Conservation (phyloP, 441 rosid genomes). For the Corymbia citriodora region DNA sequence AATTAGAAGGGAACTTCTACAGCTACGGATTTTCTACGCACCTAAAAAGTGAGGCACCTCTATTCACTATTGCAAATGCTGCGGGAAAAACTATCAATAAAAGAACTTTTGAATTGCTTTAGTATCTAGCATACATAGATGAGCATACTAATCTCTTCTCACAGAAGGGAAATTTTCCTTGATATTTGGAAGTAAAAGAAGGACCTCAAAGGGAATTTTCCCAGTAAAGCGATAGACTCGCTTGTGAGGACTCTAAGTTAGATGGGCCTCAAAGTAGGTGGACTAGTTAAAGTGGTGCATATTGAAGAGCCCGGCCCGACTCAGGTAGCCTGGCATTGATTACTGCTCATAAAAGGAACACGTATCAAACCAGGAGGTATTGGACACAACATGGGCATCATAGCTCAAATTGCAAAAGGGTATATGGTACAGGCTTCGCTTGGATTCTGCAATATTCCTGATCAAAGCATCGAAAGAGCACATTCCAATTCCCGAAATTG, state of each 20-base stretch:
- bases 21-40: not conserved
- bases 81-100: too few species aligned
- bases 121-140: not conserved
- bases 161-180: not conserved
- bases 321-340: not conserved
- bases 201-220: not conserved
- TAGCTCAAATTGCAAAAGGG: not conserved
- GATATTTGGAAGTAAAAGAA: not conserved
- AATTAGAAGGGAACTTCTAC: not conserved
- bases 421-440: accelerated
- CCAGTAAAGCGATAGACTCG: not conserved
- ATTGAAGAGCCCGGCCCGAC: not conserved
- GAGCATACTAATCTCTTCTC: not conserved
- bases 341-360: not conserved
- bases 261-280: not conserved
- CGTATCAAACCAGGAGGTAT: not conserved
- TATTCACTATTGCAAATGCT: not conserved
- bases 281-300: not conserved
- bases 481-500: not conserved
- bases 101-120: not conserved
- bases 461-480: not conserved
- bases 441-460: not conserved
- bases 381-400: not conserved
- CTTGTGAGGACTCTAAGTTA: not conserved
- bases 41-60: not conserved